Conservation (phyloP, 805 yeast genomes). For the Ogataea zsoltii region DNA sequence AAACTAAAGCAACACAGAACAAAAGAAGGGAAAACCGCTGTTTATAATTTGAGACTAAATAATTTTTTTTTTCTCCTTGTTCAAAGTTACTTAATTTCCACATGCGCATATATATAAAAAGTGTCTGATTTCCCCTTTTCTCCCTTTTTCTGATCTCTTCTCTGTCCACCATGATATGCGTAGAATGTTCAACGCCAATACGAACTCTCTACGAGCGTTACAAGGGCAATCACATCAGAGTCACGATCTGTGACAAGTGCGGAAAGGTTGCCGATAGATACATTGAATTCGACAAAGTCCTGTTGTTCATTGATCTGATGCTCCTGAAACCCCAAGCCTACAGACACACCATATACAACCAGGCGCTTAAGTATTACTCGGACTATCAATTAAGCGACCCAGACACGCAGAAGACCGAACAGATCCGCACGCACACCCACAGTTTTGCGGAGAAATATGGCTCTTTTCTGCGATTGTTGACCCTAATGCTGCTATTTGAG, state of each 20-base stretch:
- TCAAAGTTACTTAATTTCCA: not conserved
- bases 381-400: slow-evolving; percentile 22
- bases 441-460: slow-evolving; percentile 11
- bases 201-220: slow-evolving; percentile 67
- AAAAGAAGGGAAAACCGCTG: not conserved
- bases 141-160: not conserved
- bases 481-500: slow-evolving; percentile 75
- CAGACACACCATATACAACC: slow-evolving; percentile 82
- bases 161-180: slow-evolving; percentile 67
- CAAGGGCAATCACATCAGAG: slow-evolving; percentile 74
- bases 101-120: not conserved
- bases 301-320: slow-evolving; percentile 79
- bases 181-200: slow-evolving; percentile 76
- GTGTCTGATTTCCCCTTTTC: not conserved
- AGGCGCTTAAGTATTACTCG: slow-evolving; percentile 32
- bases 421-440: slow-evolving; percentile 1
- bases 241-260: slow-evolving; percentile 76
- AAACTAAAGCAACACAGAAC: not conserved
- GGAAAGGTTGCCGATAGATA: slow-evolving; percentile 81
- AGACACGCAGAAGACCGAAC: slow-evolving; percentile 1
- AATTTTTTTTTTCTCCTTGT: not conserved
- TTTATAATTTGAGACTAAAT: not conserved
- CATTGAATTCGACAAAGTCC: slow-evolving; percentile 84
- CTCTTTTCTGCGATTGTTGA: slow-evolving; percentile 46
- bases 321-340: slow-evolving; percentile 86